Evolutionary conservation across 108 stramenopile species (phyloP).

Genomic region (Aureococcus anophagefferens): DNA sequence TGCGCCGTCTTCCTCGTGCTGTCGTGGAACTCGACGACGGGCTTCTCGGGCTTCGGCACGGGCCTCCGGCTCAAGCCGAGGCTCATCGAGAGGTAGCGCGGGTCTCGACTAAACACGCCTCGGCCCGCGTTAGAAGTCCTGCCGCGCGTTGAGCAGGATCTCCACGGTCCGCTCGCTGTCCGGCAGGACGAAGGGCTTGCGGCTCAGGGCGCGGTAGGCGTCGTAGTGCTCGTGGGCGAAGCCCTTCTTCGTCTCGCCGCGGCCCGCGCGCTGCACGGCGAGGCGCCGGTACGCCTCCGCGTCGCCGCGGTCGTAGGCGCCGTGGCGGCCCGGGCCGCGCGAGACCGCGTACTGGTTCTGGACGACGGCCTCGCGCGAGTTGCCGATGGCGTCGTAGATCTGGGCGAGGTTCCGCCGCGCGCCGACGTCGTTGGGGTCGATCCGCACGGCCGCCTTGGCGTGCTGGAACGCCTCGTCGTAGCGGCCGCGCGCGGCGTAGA

Average conservation of each 20-base stretch:
- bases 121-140: slow-evolving; percentile 8
- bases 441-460: neutral
- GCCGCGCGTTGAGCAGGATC: neutral
- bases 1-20: no score
- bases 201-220: neutral
- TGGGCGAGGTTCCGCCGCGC: slow-evolving; percentile 9
- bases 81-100: no score
- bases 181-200: slow-evolving; percentile 7
- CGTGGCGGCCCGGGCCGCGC: slow-evolving; percentile 5
- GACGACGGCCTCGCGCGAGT: slow-evolving; percentile 15
- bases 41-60: no score
- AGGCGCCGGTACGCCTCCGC: slow-evolving; percentile 5
- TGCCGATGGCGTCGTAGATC: slow-evolving; percentile 9
- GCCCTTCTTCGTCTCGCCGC: slow-evolving; percentile 3
- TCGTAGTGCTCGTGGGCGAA: slow-evolving; percentile 12
- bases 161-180: slow-evolving; percentile 5
- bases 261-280: slow-evolving; percentile 5
- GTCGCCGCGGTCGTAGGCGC: neutral
- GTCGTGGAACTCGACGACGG: no score
- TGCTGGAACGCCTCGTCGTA: slow-evolving; percentile 6
- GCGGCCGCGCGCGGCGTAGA: slow-evolving; percentile 9
- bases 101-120: no score
- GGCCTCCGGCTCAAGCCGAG: no score
- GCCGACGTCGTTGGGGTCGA: slow-evolving; percentile 3
- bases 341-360: slow-evolving; percentile 9